Evolutionary conservation across 129 eudicot species (phyloP).

Genomic region (Erigeron canadensis): DNA sequence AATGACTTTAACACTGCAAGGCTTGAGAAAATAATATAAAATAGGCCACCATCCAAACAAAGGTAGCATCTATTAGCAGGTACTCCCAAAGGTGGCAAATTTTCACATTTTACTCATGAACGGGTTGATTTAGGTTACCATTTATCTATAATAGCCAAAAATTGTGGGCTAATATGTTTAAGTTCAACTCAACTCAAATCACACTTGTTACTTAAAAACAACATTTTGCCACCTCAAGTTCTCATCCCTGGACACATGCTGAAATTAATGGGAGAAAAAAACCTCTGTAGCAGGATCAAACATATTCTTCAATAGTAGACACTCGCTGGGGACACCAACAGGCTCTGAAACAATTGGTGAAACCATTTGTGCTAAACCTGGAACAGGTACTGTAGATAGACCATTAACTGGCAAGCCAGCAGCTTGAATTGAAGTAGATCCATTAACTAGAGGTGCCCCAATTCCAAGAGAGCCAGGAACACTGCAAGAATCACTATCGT

Average conservation of each 20-base stretch:
- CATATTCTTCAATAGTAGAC: constrained; percentile 86
- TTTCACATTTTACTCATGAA: background rate
- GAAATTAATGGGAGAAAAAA: constrained; percentile 10
- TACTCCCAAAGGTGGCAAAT: background rate
- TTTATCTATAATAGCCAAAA: background rate
- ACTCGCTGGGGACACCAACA: constrained; percentile 90
- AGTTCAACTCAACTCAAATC: background rate
- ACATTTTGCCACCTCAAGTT: constrained; percentile 1
- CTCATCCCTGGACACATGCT: background rate
- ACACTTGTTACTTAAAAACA: background rate
- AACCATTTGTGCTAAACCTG: constrained; percentile 55
- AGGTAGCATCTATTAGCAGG: background rate
- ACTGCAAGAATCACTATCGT: constrained; percentile 40
- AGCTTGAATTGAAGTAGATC: constrained; percentile 56
- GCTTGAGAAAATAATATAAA: background rate
- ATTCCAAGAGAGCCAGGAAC: constrained; percentile 72
- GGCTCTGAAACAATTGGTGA: constrained; percentile 63
- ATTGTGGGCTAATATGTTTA: background rate
- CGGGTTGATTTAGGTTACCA: background rate
- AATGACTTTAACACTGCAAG: background rate
- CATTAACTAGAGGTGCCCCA: constrained; percentile 65
- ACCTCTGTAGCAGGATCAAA: constrained; percentile 94
- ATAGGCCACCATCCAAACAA: background rate
- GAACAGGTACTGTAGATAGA: constrained; percentile 40
- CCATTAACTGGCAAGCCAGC: constrained; percentile 30